phyloP scores from a whole-genome alignment of 176 grass and related monocot species.

The Cenchrus americanus region DNA sequence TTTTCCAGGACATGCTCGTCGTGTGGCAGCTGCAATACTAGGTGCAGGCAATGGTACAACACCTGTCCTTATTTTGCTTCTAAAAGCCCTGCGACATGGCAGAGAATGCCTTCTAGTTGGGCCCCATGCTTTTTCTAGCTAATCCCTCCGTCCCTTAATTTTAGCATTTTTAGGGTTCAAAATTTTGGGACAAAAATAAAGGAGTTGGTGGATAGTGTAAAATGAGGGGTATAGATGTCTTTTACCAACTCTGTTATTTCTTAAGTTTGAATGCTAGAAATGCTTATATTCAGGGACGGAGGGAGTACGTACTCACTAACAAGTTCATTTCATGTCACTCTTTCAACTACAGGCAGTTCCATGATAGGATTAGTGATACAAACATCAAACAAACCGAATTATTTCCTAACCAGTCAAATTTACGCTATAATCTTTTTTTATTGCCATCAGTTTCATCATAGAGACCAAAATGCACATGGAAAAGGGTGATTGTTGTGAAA shows the following conservation, averaged over 20 bases:
- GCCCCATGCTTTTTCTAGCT: conserved; percentile 22
- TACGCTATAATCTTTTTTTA: background rate
- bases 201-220: too few species aligned
- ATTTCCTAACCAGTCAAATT: conserved; percentile 14
- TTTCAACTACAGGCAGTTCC: conserved; percentile 15
- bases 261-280: too few species aligned
- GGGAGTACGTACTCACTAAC: background rate
- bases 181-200: too few species aligned
- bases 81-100: conserved; percentile 34
- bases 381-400: background rate
- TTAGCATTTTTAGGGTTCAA: too few species aligned
- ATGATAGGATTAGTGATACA: conserved; percentile 20
- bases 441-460: background rate
- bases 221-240: too few species aligned
- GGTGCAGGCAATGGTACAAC: conserved; percentile 20
- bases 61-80: conserved; percentile 36
- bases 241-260: too few species aligned
- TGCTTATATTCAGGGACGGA: too few species aligned
- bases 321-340: conserved; percentile 20
- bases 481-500: conserved; percentile 9
- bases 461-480: background rate
- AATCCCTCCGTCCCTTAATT: too few species aligned
- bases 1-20: conserved; percentile 31
- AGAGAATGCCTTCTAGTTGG: conserved; percentile 2
- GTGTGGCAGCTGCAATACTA: conserved; percentile 26